Evolutionary conservation across 208 protist species (phyloP), one percentile per base, ranked within the genome.

Genomic region (Wallacemonas sp.): DNA sequence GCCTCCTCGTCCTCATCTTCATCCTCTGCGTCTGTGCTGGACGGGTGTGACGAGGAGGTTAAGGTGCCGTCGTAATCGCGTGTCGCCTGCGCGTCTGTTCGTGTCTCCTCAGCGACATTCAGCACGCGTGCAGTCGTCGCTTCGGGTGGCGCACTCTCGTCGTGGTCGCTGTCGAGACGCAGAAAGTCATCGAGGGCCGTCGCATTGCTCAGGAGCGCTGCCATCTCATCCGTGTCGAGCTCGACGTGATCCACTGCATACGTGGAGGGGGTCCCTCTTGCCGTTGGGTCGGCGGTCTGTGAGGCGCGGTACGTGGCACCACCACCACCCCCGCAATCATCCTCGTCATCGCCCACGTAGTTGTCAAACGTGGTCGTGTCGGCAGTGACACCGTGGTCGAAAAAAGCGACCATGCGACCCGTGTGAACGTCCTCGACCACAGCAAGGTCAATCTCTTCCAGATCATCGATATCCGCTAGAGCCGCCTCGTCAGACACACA

Each of bases 301-400:
- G n/a, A n/a, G n/a, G n/a, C n/a, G n/a, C n/a, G n/a, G n/a, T n/a
- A n/a, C n/a, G n/a, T n/a, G n/a, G n/a, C n/a, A n/a, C n/a, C n/a
- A n/a, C n/a, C n/a, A n/a, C n/a, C n/a, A n/a, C n/a, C n/a, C n/a
- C n/a, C n/a, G n/a, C 12, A 26, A 27, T 21, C n/a, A 17, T 46
- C 9, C 36, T 52, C 32, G 23, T 1, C 17, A 2, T n/a, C 33
- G 9, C 66, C 72, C 19, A 90, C 30, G 41, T 80, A 85, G 36
- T 83, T 85, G 57, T 85, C 78, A 64, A 85, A 84, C 32, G 2
- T 74, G 19, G 85, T 83, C n/a, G 72, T 29, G 21, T 75, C 65
- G 11, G 72, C 61, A 34, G 56, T 68, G n/a, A 68, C 48, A 5
- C 72, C 74, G n/a, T 61, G 23, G 30, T 74, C 57, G 3, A 87